Evolutionary conservation across 108 stramenopile genomes (phyloP).

Genomic region (Nannochloropsis salina): DNA sequence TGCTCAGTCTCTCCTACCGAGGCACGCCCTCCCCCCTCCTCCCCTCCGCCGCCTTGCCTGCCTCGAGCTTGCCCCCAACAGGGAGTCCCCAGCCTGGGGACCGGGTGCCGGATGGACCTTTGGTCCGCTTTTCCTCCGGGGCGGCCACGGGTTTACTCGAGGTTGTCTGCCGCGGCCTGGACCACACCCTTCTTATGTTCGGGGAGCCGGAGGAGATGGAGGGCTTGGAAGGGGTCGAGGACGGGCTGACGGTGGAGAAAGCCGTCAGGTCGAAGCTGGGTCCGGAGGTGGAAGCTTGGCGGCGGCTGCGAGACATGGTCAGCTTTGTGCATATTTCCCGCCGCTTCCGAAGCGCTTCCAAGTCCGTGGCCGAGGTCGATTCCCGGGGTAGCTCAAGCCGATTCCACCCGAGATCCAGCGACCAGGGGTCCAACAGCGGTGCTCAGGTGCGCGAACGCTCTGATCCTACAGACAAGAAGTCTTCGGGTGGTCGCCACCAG

Average conservation of each 20-base stretch:
- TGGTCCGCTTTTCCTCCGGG: not conserved
- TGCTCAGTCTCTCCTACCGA: conserved; percentile 2
- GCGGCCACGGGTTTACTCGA: conserved; percentile 3
- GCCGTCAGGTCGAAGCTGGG: not conserved
- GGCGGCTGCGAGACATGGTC: not conserved
- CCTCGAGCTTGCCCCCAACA: not conserved
- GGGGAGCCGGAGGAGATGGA: not conserved
- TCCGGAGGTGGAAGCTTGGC: not conserved
- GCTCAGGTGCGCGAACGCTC: no score
- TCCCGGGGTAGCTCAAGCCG: no score
- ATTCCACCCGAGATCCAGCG: no score
- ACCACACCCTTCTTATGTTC: not conserved
- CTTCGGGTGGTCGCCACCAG: no score
- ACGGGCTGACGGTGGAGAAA: not conserved
- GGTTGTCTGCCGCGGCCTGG: not conserved
- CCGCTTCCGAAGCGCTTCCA: not conserved
- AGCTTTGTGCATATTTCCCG: not conserved
- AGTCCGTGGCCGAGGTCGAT: no score
- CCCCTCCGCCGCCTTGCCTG: not conserved
- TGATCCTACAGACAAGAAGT: no score
- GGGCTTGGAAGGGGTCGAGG: not conserved
- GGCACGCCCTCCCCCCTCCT: not conserved
- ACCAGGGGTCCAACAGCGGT: no score
- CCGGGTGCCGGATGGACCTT: not conserved
- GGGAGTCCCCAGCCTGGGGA: not conserved